These are phyloP conservation scores for Trichoderma lentiforme DNA, from an alignment of 2,329 filamentous ascomycete genomes.

Conservation along the genomic window DNA sequence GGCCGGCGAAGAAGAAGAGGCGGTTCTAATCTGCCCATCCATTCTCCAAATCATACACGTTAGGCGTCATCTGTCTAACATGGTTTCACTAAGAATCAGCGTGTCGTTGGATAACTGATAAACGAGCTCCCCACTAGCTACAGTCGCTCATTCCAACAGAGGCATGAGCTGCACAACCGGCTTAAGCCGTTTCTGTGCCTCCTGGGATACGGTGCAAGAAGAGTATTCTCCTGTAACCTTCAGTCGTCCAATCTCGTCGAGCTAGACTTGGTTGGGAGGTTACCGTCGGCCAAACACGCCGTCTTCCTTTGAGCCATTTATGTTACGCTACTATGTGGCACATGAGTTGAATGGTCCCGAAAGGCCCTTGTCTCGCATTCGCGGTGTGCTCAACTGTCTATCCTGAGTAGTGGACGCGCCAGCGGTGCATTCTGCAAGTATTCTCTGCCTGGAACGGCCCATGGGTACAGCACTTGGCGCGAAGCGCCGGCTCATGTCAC, in stretches of 20 bases:
- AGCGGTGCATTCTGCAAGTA: neutral
- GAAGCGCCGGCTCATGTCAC: neutral
- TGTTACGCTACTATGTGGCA: neutral
- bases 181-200: neutral
- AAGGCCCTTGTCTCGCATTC: neutral
- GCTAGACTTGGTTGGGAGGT: neutral
- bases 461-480: neutral
- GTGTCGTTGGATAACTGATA: neutral
- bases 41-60: neutral
- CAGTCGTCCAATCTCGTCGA: neutral
- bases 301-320: neutral
- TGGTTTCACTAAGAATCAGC: neutral
- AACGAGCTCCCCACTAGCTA: neutral
- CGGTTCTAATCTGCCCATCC: slow-evolving; percentile 41
- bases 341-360: neutral
- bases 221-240: neutral
- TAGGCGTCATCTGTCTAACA: neutral
- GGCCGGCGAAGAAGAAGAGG: slow-evolving; percentile 55
- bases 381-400: neutral
- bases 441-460: neutral
- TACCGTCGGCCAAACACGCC: neutral
- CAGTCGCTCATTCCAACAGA: neutral
- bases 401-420: neutral
- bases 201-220: neutral
- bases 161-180: neutral